A percentile compares a stretch with the other conserved stretches of the same genome.
phyloP scores from a whole-genome alignment of 1,284 basidiomycete species.

The Trichosporon sp. region DNA sequence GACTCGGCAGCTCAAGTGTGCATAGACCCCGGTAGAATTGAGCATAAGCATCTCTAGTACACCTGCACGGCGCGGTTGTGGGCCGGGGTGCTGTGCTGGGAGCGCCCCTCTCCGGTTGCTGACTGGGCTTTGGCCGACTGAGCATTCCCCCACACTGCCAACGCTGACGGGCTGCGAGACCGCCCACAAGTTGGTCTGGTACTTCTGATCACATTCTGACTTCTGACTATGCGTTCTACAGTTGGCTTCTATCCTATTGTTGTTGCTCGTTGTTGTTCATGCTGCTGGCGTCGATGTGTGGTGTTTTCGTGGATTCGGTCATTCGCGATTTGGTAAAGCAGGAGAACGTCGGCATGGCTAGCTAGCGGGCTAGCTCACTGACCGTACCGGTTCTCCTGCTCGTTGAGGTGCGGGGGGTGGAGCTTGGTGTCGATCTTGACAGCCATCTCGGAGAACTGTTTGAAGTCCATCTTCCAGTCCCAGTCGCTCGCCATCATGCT shows the following conservation, averaged over 20 bases:
- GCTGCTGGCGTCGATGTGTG: not conserved
- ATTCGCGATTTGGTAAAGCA: not conserved
- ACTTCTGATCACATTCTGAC: not conserved
- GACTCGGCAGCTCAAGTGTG: not conserved
- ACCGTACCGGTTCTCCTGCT: conserved; percentile 18
- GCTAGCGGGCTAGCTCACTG: not conserved
- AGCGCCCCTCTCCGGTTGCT: too few relatives aligned
- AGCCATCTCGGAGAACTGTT: conserved; percentile 13
- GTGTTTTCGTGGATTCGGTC: not conserved
- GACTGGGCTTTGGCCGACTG: too few relatives aligned
- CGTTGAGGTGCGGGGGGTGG: conserved; percentile 15
- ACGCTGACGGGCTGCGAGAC: not conserved
- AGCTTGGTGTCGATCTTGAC: conserved; percentile 21
- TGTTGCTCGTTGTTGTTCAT: not conserved
- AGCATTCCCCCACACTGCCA: too few relatives aligned
- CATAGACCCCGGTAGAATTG: not conserved
- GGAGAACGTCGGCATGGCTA: not conserved
- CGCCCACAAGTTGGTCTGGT: not conserved
- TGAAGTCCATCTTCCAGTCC: conserved; percentile 21
- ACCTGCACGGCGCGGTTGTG: too few relatives aligned
- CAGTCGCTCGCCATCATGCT: conserved; percentile 13
- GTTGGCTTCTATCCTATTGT: not conserved
- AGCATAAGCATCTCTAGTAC: not conserved
- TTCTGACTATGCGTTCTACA: conserved; percentile 7
- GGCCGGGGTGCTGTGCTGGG: too few relatives aligned